Base-by-base conservation (phyloP, 208 protist genomes). In the Leishmania turanica region DNA sequence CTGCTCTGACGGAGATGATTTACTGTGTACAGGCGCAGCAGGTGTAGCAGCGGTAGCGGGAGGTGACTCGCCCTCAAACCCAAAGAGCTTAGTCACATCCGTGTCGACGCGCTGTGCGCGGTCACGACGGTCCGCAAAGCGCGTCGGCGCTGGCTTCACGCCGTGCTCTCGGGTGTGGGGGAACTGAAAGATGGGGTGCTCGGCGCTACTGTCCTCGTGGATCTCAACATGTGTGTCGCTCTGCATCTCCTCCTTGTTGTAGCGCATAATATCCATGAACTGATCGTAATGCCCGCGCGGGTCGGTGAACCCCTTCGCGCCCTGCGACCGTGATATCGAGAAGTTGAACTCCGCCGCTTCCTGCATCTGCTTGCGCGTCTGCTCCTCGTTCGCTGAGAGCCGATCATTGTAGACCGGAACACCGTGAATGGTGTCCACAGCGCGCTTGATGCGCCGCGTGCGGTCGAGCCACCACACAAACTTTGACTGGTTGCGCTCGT, bases 391-490 rank as follows among this genome's bases (percentile, higher is more conserved):
- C 47, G 91, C 91, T 40, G 93, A 89, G 13, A 96, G 84, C 0
- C 93, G 90, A 40, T 96, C 90, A 78, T 96, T 96, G 88, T 96
- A 96, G 27, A 95, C 76, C n/a, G 93, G 91, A 21, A 96, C 93
- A 64, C 93, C 91, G 77, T 96, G 90, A 66, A 96, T 95, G 19
- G 83, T 95, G 83, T 96, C 93, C 75, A 94, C 90, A 9, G 89
- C 91, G 31, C 93, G 91, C 81, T 91, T 93, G 69, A 96, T 91
- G 62, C 91, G 89, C 24, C 91, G 88, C 24, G 88, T 91, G 19
- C 93, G 87, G 80, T 95, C 89, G n/a, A 96, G 85, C 91, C 93
- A 96, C 93, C 93, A 96, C 75, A 93, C 83, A 80, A 96, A 91
- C 79, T 94, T 93, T 27, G 80, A 84, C 75, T 90, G 84, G 68